phyloP scores from a whole-genome alignment of 192 early-diverging fungal species.

The Pilaira anomala region DNA sequence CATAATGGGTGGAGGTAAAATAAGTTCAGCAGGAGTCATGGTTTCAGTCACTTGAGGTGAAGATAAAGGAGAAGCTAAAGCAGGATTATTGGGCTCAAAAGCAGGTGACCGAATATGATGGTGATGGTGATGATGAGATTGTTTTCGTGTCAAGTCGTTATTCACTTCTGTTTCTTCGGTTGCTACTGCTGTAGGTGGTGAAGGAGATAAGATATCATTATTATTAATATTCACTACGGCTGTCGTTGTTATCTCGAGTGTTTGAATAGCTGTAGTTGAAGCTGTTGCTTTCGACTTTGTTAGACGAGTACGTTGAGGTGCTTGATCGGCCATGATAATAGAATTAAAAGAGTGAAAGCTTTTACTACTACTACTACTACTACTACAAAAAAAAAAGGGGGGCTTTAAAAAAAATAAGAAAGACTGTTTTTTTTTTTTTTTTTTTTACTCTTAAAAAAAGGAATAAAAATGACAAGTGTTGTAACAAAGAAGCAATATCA shows the following conservation, averaged over 20 bases:
- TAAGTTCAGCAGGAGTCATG: slow-evolving; percentile 1
- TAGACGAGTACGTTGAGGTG: slow-evolving; percentile 19
- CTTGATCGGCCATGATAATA: slow-evolving; percentile 13
- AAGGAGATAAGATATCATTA: background rate
- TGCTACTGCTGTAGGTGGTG: background rate
- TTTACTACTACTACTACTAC: too few relatives aligned
- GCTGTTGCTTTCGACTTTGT: slow-evolving; percentile 34
- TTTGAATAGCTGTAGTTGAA: slow-evolving; percentile 32
- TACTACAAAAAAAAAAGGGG: too few relatives aligned
- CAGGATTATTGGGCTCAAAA: background rate
- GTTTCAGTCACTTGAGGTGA: slow-evolving; percentile 1
- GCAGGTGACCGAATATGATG: slow-evolving; percentile 15
- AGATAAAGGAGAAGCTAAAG: slow-evolving; percentile 4
- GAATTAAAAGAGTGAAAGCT: background rate
- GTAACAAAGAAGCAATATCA: too few relatives aligned
- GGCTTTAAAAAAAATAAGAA: too few relatives aligned
- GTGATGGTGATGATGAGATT: slow-evolving; percentile 23
- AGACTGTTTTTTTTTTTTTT: too few relatives aligned
- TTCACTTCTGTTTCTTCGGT: background rate
- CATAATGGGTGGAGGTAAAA: slow-evolving; percentile 14
- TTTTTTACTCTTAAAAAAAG: too few relatives aligned
- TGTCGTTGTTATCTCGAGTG: slow-evolving; percentile 37
- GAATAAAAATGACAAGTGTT: too few relatives aligned
- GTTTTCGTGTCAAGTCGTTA: slow-evolving; percentile 6
- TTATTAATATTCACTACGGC: slow-evolving; percentile 19